Conservation (phyloP, 352 stramenopile genomes). For the Globisporangium nagaii region DNA sequence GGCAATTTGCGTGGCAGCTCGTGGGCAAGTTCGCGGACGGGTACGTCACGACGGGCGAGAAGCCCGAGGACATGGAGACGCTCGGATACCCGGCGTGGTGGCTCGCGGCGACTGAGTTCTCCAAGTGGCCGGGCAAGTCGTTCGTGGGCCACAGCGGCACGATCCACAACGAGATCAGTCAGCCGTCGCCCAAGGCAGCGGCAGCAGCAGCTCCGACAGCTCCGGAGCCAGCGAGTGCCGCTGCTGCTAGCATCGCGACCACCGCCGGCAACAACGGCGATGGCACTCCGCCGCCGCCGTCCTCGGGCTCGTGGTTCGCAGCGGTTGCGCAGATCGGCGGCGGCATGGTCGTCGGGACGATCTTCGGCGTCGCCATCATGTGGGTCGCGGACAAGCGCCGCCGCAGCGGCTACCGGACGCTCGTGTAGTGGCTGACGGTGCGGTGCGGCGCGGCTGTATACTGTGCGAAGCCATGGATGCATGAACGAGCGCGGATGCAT, state of each 20-base stretch:
- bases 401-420: slow-evolving; percentile 24
- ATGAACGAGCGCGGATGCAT: too few species aligned
- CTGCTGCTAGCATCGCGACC: neutral
- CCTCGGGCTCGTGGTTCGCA: neutral
- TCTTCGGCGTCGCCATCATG: slow-evolving; percentile 25
- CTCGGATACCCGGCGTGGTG: slow-evolving; percentile 49
- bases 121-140: slow-evolving; percentile 40
- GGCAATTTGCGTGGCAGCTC: slow-evolving; percentile 45
- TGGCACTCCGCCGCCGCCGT: neutral
- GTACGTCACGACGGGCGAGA: slow-evolving; percentile 50
- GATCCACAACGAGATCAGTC: slow-evolving; percentile 13
- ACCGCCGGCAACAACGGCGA: neutral
- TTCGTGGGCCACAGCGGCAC: slow-evolving; percentile 21
- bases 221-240: neutral
- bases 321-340: slow-evolving; percentile 14
- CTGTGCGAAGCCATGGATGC: neutral
- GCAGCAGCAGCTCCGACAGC: neutral
- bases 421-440: slow-evolving; percentile 6
- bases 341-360: slow-evolving; percentile 21
- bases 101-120: slow-evolving; percentile 30
- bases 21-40: slow-evolving; percentile 50
- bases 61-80: slow-evolving; percentile 28
- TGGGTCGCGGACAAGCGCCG: slow-evolving; percentile 25
- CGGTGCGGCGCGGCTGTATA: neutral
- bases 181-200: too few species aligned